Evolutionary conservation across 1,284 basidiomycete genomes (phyloP).

Genomic region (Cutaneotrichosporon sp.): DNA sequence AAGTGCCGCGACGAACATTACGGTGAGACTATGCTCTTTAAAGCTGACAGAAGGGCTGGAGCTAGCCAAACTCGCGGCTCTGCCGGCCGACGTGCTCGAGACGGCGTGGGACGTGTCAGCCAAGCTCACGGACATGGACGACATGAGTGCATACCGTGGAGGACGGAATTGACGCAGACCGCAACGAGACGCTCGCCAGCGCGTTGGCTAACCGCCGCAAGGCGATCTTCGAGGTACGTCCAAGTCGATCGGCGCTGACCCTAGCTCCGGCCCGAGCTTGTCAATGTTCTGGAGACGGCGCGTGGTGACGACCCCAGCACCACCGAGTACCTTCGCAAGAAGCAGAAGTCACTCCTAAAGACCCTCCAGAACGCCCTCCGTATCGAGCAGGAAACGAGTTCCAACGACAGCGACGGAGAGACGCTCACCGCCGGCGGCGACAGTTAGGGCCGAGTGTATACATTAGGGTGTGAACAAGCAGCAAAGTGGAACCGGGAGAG

Average conservation of each 20-base stretch:
- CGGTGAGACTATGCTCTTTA: constrained; percentile 30
- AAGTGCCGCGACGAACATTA: constrained; percentile 46
- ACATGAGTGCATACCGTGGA: constrained; percentile 48
- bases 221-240: constrained; percentile 23
- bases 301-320: background rate
- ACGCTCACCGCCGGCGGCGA: background rate
- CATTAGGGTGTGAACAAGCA: background rate
- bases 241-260: background rate
- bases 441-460: background rate
- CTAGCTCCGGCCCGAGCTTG: constrained; percentile 23
- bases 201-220: constrained; percentile 23
- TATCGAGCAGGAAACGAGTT: background rate
- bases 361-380: constrained; percentile 7
- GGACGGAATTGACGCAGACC: constrained; percentile 9
- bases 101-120: constrained; percentile 65
- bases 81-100: constrained; percentile 66
- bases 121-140: constrained; percentile 63
- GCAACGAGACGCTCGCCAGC: constrained; percentile 19
- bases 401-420: constrained; percentile 8
- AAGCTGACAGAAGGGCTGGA: constrained; percentile 63
- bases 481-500: background rate
- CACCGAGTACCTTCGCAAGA: constrained; percentile 13
- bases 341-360: constrained; percentile 10
- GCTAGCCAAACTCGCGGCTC: constrained; percentile 75
- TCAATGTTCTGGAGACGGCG: constrained; percentile 17